Percentiles rank a stretch among this genome's conserved stretches.
Evolutionary conservation across 2,329 filamentous ascomycete genomes (phyloP).

Genomic region (Myriosclerotinia curreyana): DNA sequence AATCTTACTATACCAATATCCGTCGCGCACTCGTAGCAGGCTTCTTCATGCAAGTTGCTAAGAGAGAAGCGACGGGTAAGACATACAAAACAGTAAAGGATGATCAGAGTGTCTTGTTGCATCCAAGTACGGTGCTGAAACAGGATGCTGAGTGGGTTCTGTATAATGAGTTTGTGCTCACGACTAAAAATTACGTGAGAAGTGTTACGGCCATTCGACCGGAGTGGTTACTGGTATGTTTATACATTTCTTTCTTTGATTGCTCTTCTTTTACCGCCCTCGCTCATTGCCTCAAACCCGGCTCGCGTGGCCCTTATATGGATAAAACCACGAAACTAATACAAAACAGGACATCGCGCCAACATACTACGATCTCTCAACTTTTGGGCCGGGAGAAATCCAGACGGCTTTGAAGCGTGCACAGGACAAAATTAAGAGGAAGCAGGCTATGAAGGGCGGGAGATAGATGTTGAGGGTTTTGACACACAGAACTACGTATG

Average conservation of each 20-base stretch:
- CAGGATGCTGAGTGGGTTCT: conserved; percentile 94
- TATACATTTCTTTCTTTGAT: conserved; percentile 11
- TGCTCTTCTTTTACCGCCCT: not conserved
- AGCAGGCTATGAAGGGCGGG: conserved; percentile 40
- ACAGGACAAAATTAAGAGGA: conserved; percentile 58
- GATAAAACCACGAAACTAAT: conserved; percentile 34
- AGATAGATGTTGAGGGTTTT: conserved; percentile 23
- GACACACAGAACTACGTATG: not conserved
- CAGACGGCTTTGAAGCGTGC: conserved; percentile 62
- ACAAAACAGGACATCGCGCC: conserved; percentile 81
- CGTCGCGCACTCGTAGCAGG: conserved; percentile 85
- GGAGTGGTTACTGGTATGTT: conserved; percentile 85
- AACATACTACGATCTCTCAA: conserved; percentile 81
- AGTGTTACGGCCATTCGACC: conserved; percentile 89
- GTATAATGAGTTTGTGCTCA: conserved; percentile 98
- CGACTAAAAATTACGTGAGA: conserved; percentile 95
- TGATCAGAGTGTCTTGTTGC: conserved; percentile 86
- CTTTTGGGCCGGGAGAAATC: conserved; percentile 83
- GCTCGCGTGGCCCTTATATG: not conserved
- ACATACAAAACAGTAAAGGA: conserved; percentile 96
- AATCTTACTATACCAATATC: conserved; percentile 98
- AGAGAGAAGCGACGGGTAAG: conserved; percentile 85
- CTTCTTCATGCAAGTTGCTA: conserved; percentile 99
- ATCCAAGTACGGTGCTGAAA: conserved; percentile 85
- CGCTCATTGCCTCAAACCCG: not conserved